These are phyloP conservation scores for Aspergillus unguis DNA, from an alignment of 2,329 filamentous ascomycete species.

Conservation along the genomic window DNA sequence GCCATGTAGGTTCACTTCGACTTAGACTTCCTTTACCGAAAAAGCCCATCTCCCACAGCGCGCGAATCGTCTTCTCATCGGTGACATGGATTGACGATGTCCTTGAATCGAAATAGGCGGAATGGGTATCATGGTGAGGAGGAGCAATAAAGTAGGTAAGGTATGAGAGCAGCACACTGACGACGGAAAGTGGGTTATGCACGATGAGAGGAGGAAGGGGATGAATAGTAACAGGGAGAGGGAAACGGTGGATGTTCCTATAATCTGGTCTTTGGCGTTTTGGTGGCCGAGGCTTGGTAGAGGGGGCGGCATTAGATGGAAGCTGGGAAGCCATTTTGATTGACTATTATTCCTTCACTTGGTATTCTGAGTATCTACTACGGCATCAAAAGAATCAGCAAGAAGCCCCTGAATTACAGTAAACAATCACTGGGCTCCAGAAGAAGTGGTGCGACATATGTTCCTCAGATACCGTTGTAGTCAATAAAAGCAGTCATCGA, in stretches of 20 bases:
- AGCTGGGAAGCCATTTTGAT: constrained; percentile 28
- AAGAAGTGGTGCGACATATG: constrained; percentile 21
- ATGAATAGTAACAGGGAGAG: constrained; percentile 75
- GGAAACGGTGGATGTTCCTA: constrained; percentile 75
- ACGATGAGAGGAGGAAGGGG: constrained; percentile 86
- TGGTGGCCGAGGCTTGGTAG: constrained; percentile 24
- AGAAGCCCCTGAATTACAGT: neutral
- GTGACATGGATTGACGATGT: constrained; percentile 82
- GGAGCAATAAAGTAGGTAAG: constrained; percentile 67
- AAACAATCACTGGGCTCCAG: neutral
- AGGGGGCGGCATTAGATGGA: constrained; percentile 18
- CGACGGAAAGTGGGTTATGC: constrained; percentile 82
- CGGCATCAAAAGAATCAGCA: constrained; percentile 23
- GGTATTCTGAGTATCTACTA: constrained; percentile 23
- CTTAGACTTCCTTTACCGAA: constrained; percentile 93
- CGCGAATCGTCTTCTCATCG: constrained; percentile 69
- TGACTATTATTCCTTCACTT: constrained; percentile 19
- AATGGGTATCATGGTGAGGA: constrained; percentile 60
- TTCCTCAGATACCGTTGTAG: constrained; percentile 97
- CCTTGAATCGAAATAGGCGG: constrained; percentile 74
- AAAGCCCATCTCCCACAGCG: constrained; percentile 94
- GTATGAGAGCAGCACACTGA: constrained; percentile 76
- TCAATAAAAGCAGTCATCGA: constrained; percentile 61
- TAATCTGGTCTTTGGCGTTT: constrained; percentile 52
- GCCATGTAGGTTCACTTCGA: constrained; percentile 91